Evolutionary conservation across 2,329 filamentous ascomycete species (phyloP).

Genomic region (Sarocladium brachiariae): DNA sequence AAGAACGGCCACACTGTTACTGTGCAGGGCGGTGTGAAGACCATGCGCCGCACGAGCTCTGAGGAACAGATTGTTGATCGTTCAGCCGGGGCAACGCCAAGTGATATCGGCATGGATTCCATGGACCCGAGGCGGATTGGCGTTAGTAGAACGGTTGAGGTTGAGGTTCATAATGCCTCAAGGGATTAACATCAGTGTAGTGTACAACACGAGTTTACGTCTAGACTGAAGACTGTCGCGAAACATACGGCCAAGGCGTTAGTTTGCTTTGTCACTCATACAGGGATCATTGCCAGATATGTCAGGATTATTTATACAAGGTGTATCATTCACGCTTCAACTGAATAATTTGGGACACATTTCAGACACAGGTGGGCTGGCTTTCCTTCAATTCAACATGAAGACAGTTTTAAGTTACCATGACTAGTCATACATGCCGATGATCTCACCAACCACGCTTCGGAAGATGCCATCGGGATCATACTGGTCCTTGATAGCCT

Average conservation of each 20-base stretch:
- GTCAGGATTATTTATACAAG: no score
- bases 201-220: no score
- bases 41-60: conserved; percentile 11
- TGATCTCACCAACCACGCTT: conserved; percentile 41
- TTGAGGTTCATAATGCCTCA: conserved; percentile 9
- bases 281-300: no score
- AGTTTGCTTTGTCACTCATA: no score
- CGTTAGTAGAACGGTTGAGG: conserved; percentile 12
- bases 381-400: no score
- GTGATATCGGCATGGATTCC: conserved; percentile 4
- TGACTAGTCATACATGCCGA: conserved; percentile 34
- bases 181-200: not conserved
- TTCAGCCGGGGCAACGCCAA: not conserved
- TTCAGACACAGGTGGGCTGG: no score
- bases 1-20: conserved; percentile 11
- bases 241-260: not conserved
- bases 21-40: conserved; percentile 11
- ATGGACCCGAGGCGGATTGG: conserved; percentile 9
- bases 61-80: conserved; percentile 11
- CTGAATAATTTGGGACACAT: no score
- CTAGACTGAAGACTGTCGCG: not conserved
- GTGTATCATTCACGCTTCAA: no score
- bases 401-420: no score
- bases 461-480: conserved; percentile 40
- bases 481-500: conserved; percentile 38